Evolutionary conservation across 2,329 filamentous ascomycete species (phyloP).

Genomic region (Pseudogymnoascus sp.): DNA sequence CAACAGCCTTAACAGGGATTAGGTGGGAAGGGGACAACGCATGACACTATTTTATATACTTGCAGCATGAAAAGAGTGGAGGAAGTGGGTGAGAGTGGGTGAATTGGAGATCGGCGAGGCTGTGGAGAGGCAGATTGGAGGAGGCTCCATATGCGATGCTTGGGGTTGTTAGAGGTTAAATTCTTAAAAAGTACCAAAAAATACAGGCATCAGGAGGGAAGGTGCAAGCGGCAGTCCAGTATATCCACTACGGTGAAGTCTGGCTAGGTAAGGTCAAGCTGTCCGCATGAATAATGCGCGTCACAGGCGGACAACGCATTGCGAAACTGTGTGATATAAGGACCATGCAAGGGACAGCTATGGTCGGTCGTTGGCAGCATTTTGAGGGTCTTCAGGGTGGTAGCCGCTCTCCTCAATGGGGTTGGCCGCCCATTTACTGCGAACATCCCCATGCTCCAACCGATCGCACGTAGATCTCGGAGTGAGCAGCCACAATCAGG

Average conservation of each 20-base stretch:
- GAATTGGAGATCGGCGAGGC: background rate
- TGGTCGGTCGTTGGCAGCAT: background rate
- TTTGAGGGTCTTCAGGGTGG: background rate
- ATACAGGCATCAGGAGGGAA: background rate
- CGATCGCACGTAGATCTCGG: background rate
- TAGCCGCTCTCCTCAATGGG: background rate
- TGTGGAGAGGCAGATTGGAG: background rate
- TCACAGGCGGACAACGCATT: slow-evolving; percentile 2
- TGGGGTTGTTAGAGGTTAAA: background rate
- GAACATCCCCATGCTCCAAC: background rate
- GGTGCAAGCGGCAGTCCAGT: background rate
- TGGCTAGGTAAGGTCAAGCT: background rate
- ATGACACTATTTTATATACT: slow-evolving; percentile 6
- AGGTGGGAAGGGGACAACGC: background rate
- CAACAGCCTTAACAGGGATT: slow-evolving; percentile 2
- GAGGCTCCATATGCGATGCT: slow-evolving; percentile 4
- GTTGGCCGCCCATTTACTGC: background rate
- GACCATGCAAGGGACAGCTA: background rate
- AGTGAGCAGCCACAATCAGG: background rate
- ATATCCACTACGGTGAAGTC: background rate
- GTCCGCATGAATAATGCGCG: background rate
- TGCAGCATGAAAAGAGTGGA: slow-evolving; percentile 5
- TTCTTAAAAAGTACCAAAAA: background rate
- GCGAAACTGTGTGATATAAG: background rate
- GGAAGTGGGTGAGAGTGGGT: background rate